A percentile compares a stretch with the other conserved stretches of the same genome.
Conservation (phyloP, 257 asterid genomes). For the Ballota nigra region DNA sequence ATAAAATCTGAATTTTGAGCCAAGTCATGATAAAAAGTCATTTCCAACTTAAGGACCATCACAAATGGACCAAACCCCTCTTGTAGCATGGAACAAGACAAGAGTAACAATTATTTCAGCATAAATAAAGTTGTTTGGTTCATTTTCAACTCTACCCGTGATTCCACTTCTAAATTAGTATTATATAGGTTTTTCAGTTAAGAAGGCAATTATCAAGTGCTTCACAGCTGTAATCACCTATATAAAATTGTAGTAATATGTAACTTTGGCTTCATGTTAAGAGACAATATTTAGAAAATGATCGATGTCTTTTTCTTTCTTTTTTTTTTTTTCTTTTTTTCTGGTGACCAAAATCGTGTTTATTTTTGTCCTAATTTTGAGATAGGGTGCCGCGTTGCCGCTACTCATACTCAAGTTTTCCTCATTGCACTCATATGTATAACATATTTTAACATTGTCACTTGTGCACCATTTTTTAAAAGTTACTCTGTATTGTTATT, state of each 20-base stretch:
- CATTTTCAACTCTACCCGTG: background rate
- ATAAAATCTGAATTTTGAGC: background rate
- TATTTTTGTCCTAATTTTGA: background rate
- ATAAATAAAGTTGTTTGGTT: background rate
- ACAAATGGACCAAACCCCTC: background rate
- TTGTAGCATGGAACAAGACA: slow-evolving; percentile 3
- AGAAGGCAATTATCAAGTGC: slow-evolving; percentile 18
- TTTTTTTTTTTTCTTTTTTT: background rate
- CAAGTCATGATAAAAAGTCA: background rate
- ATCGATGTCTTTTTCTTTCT: slow-evolving; percentile 8
- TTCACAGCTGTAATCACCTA: slow-evolving; percentile 19
- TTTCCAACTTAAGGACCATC: background rate
- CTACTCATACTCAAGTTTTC: too few species aligned
- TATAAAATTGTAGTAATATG: background rate
- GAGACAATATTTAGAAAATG: slow-evolving; percentile 8
- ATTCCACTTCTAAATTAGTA: too few species aligned
- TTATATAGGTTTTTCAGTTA: background rate
- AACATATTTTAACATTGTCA: too few species aligned
- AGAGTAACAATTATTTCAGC: background rate
- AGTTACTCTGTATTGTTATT: too few species aligned
- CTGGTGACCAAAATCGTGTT: background rate
- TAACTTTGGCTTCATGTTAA: slow-evolving; percentile 7
- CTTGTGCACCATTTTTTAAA: too few species aligned
- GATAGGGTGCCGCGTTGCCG: too few species aligned
- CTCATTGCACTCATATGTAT: too few species aligned